Evolutionary conservation across 106 monocot species (phyloP).

Genomic region (Dendrobium nobile): DNA sequence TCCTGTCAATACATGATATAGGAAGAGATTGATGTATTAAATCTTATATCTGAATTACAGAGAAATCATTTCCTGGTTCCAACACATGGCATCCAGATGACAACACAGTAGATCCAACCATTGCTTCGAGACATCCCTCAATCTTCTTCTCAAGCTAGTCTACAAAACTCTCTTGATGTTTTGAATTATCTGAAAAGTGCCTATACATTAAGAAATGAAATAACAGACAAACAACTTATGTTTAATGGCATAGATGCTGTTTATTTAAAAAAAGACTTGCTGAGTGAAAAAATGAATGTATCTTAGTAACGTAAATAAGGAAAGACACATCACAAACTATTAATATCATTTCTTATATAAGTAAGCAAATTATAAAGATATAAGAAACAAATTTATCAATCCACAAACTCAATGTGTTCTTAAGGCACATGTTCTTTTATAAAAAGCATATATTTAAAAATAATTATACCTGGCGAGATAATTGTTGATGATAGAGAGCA

Average conservation of each 20-base stretch:
- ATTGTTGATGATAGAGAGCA: conserved; percentile 90
- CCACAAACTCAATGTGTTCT: background rate
- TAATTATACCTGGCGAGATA: conserved; percentile 66
- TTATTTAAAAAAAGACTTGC: background rate
- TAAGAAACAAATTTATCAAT: conserved; percentile 2
- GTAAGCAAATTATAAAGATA: background rate
- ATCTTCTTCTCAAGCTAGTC: background rate
- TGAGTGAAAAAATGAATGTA: background rate
- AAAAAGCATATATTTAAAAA: background rate
- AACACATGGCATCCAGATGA: background rate
- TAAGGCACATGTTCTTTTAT: background rate
- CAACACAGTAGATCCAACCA: background rate
- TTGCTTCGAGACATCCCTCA: background rate
- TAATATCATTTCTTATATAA: background rate
- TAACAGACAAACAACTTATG: background rate
- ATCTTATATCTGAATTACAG: background rate
- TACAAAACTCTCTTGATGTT: background rate
- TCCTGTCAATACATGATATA: background rate
- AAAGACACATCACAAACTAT: background rate
- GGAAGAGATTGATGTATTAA: too few relatives aligned
- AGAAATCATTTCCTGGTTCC: background rate
- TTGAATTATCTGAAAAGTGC: background rate
- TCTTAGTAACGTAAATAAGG: background rate
- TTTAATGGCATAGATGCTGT: background rate
- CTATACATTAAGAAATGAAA: background rate